Base-by-base conservation (phyloP, 371 early-diverging fungal genomes). In the Rhizopus delemar region DNA sequence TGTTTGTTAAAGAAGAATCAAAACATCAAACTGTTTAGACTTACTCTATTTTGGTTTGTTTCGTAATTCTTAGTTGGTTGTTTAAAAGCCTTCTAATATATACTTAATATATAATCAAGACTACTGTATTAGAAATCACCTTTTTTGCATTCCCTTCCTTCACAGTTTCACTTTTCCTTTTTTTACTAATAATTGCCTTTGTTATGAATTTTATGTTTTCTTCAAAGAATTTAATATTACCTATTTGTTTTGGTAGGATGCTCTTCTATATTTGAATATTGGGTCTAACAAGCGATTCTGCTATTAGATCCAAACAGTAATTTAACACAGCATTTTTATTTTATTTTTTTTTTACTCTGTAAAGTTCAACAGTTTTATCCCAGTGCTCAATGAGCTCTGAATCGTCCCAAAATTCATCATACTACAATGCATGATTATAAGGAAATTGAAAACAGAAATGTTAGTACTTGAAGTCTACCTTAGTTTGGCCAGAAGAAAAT, bases 351-450 rank as follows among this genome's bases (percentile, higher is more conserved):
- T 35, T 58, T 65, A 69, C 69, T 59, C 62, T 61, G 31, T 59
- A 69, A 5, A 54, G 36, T 32, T 69, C 62, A 1, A 69, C 49
- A 28, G 57, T 58, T 49, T 28, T 55, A 22, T 69, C 69, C 69
- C 69, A 69, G 33, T 69, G 69, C 4, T 60, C 69, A 51, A 69
- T 69, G 16, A 69, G 41, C 28, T 69, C 69, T 3, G 65, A 51
- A 36, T 69, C 69, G 48, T 69, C 69, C 69, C 69, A 69, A 12
- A 50, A 46, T 50, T 64, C 61, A 3, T 51, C 41, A 50, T 60
- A 32, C 64, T 68, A 55, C 31, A 29, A n/a, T 29, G 8, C 29
- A 48, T 29, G 1, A 31, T 13, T 34, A 16, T 22, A 51, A 36
- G 9, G 15, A 13, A 13, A 51, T 8, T n/a, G 36, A 22, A 8